These are phyloP conservation scores for Mycosphaerella arachidis DNA, from an alignment of 2,329 filamentous ascomycete genomes.

Conservation along the genomic window DNA sequence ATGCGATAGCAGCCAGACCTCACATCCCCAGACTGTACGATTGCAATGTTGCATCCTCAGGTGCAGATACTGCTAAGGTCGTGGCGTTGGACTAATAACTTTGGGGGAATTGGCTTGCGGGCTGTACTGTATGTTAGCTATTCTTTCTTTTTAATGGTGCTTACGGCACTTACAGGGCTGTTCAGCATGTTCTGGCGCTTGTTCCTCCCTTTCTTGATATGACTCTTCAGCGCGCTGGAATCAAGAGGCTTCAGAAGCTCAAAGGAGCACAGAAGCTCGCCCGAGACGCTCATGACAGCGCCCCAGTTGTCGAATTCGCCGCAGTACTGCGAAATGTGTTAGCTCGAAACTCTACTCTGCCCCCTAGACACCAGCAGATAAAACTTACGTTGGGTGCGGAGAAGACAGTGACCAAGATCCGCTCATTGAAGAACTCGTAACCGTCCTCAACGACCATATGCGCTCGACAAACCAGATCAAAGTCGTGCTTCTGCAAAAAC, in stretches of 20 bases:
- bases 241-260: constrained; percentile 94
- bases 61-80: neutral
- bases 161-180: constrained; percentile 72
- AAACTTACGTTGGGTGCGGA: constrained; percentile 80
- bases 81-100: constrained; percentile 39
- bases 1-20: neutral
- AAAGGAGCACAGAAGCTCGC: constrained; percentile 91
- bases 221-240: constrained; percentile 91
- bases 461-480: constrained; percentile 92
- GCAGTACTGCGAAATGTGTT: constrained; percentile 54
- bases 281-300: constrained; percentile 95
- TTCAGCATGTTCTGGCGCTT: constrained; percentile 93
- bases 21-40: neutral
- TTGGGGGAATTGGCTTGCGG: constrained; percentile 48
- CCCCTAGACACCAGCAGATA: neutral
- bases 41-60: neutral
- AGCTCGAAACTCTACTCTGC: neutral
- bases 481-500: constrained; percentile 90
- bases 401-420: constrained; percentile 93
- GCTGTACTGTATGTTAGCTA: constrained; percentile 30
- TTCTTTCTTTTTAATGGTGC: neutral
- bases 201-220: constrained; percentile 97
- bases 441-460: constrained; percentile 99
- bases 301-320: constrained; percentile 99
- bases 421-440: constrained; percentile 97